These are phyloP conservation scores for Aureobasidium lini DNA, from an alignment of 2,329 filamentous ascomycete species.

Conservation along the genomic window DNA sequence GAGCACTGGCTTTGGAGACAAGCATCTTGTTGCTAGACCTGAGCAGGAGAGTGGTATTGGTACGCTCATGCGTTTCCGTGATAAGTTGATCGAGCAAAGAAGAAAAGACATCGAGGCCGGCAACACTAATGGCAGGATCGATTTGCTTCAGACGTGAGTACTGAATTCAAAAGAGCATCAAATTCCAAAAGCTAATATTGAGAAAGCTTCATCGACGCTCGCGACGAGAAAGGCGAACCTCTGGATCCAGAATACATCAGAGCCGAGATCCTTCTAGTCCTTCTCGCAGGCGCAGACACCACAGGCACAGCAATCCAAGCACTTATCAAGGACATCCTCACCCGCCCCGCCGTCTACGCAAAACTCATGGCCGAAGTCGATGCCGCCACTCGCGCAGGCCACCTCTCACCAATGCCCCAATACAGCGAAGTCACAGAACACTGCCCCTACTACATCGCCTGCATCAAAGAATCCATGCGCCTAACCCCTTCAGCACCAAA, in stretches of 20 bases:
- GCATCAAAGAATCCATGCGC: slow-evolving; percentile 10
- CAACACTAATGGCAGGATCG: slow-evolving; percentile 38
- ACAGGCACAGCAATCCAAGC: slow-evolving; percentile 39
- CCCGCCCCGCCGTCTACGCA: slow-evolving; percentile 29
- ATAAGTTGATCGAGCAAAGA: slow-evolving; percentile 44
- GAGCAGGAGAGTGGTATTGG: slow-evolving; percentile 49
- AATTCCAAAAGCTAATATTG: not conserved
- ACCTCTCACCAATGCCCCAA: slow-evolving; percentile 4
- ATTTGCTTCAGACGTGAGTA: slow-evolving; percentile 46
- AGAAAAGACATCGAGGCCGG: slow-evolving; percentile 41
- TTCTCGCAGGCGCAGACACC: slow-evolving; percentile 46
- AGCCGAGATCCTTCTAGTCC: slow-evolving; percentile 46
- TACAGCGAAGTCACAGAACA: not conserved
- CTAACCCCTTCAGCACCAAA: slow-evolving; percentile 3
- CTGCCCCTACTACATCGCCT: slow-evolving; percentile 10
- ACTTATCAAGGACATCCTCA: slow-evolving; percentile 15
- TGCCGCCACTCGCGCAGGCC: slow-evolving; percentile 21
- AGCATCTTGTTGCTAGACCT: slow-evolving; percentile 47
- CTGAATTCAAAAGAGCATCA: not conserved
- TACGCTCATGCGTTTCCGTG: slow-evolving; percentile 50
- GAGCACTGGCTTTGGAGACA: slow-evolving; percentile 41
- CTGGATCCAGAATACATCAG: slow-evolving; percentile 46
- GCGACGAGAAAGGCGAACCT: slow-evolving; percentile 34
- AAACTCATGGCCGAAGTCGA: slow-evolving; percentile 42
- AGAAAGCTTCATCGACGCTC: slow-evolving; percentile 30